Base-by-base conservation (phyloP, 1,284 basidiomycete genomes). In the Trichosporon ovoides region DNA sequence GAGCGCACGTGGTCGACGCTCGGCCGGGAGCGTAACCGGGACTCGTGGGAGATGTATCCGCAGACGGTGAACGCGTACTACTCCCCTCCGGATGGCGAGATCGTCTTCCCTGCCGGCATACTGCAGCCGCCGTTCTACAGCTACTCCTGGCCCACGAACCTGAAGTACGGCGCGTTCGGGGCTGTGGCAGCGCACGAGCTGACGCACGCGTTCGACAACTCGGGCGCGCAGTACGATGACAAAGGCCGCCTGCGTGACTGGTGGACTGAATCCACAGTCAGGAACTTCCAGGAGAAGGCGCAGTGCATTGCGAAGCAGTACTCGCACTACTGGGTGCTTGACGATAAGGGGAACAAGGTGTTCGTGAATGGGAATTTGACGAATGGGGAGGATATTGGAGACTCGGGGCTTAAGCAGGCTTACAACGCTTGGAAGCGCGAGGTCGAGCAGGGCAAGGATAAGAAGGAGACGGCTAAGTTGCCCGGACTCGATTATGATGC, bases 51-150 rank as follows among this genome's bases (percentile, higher is more conserved):
- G 66, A 75, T 77, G 73, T 69, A 72, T 59, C 73, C 75, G 13
- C 75, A 73, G 59, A 72, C 71, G 13, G 71, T 77, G 31, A 78
- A 78, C 56, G 76, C 77, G 6, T 78, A 77, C 62, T 77, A 76
- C 62, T 67, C 70, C 5, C 71, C 72, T 2, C 68, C 67, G 19
- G 68, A 64, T 35, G 65, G 64, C 56, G 78, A 95, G 86, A 95
- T 97, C 59, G 91, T 94, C 16, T 97, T 98, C 81, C 94, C 95
- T 3, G 95, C 95, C 14, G 95, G 95, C 38, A 94, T 98, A 70
- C 79, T 98, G 40, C 91, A 88, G 68, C 86, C 89, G 2, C 93
- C 93, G 0, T 98, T 95, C 84, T 98, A 96, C 81, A 84, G 84
- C 13, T 80, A 84, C 56, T 80, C 85, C 59, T 96, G 91, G 91